Evolutionary conservation across 805 yeast genomes (phyloP).

Genomic region (Yarrowia osloensis): DNA sequence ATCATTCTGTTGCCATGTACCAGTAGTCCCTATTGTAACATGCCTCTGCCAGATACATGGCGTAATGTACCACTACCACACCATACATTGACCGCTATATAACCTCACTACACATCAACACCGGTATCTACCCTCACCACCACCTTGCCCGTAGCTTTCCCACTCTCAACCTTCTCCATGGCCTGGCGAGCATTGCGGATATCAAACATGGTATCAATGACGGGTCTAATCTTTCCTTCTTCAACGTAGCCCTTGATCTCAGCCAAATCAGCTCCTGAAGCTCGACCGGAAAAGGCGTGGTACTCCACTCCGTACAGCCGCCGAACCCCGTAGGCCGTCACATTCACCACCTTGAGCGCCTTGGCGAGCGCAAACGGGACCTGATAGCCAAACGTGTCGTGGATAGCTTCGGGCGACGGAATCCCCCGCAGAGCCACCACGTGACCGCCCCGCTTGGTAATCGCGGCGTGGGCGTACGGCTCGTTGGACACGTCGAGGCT

Average conservation of each 20-base stretch:
- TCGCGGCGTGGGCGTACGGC: neutral
- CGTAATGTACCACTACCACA: too few relatives aligned
- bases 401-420: slow-evolving; percentile 6
- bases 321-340: neutral
- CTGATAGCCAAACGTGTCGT: neutral
- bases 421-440: slow-evolving; percentile 6
- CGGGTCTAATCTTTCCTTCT: neutral
- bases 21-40: too few relatives aligned
- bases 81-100: too few relatives aligned
- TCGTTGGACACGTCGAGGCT: slow-evolving; percentile 10
- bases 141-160: neutral
- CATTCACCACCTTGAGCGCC: neutral
- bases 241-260: neutral
- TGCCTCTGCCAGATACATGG: too few relatives aligned
- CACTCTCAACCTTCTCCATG: neutral
- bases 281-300: neutral
- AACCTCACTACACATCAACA: neutral
- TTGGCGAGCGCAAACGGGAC: neutral
- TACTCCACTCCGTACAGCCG: neutral
- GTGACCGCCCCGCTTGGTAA: neutral
- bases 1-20: too few relatives aligned
- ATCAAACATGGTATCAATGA: slow-evolving; percentile 6
- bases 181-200: slow-evolving; percentile 1
- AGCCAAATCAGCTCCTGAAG: neutral
- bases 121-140: neutral